These are phyloP conservation scores for Ambrosia trifida DNA, from an alignment of 129 eudicot genomes.

Conservation along the genomic window DNA sequence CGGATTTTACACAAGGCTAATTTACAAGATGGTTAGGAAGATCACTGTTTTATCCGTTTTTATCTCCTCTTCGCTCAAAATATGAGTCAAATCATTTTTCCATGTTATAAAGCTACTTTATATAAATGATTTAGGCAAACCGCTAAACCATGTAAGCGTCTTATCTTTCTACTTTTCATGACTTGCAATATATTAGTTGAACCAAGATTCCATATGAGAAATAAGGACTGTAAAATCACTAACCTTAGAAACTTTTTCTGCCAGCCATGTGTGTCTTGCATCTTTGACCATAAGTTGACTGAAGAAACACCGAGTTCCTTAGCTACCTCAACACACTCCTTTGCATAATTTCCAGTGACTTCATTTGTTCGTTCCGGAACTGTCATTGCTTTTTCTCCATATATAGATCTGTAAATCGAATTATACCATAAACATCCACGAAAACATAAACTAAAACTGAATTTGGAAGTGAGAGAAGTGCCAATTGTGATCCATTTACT, in stretches of 20 bases:
- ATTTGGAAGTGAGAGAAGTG: background rate
- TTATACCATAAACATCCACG: background rate
- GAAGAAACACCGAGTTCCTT: slow-evolving; percentile 70
- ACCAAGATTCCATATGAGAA: background rate
- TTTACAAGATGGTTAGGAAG: background rate
- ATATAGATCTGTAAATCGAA: slow-evolving; percentile 45
- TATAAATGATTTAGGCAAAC: background rate
- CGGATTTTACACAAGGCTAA: background rate
- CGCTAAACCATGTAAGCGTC: background rate
- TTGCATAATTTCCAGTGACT: slow-evolving; percentile 64
- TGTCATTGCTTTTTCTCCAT: slow-evolving; percentile 67
- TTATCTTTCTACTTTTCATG: background rate
- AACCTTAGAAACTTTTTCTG: slow-evolving; percentile 72
- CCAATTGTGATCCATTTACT: slow-evolving; percentile 8
- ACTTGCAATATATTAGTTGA: background rate
- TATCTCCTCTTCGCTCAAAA: background rate
- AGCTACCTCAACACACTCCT: slow-evolving; percentile 63
- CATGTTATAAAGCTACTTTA: no score
- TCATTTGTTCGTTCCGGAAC: slow-evolving; percentile 74
- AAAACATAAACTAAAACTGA: background rate
- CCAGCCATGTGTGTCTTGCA: slow-evolving; percentile 87
- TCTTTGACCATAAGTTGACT: slow-evolving; percentile 86
- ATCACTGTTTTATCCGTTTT: background rate
- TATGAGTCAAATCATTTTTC: background rate
- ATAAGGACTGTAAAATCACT: slow-evolving; percentile 16